Evolutionary conservation across 352 stramenopile genomes (phyloP).

Genomic region (Phytopythium delawarense): DNA sequence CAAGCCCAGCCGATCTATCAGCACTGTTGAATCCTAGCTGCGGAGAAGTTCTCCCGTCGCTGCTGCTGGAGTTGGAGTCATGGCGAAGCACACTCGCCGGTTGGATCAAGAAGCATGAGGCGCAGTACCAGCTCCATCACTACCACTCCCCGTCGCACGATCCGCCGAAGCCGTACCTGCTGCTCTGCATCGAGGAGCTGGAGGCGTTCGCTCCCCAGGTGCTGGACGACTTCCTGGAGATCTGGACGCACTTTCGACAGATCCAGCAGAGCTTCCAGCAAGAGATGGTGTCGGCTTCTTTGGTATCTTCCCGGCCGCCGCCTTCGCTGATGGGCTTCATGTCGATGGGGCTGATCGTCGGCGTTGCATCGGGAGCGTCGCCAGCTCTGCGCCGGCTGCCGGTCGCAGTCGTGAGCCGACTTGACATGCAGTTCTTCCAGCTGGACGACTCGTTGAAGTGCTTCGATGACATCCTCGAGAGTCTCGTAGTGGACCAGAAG

Average conservation of each 20-base stretch:
- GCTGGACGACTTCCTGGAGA: conserved; percentile 65
- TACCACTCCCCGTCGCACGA: conserved; percentile 1
- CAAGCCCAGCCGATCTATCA: not conserved
- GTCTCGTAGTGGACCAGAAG: conserved; percentile 58
- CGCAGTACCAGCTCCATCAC: conserved; percentile 29
- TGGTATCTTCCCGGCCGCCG: not conserved
- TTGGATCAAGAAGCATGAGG: conserved; percentile 19
- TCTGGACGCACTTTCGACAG: conserved; percentile 54
- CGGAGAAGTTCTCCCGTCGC: not conserved
- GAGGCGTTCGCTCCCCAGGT: conserved; percentile 54
- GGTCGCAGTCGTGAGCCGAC: conserved; percentile 35
- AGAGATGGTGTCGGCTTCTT: conserved; percentile 8
- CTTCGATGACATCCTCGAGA: conserved; percentile 71
- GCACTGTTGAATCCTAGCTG: not conserved
- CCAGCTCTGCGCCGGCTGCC: conserved; percentile 62
- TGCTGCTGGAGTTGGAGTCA: not conserved
- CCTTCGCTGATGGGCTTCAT: conserved; percentile 9
- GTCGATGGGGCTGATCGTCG: conserved; percentile 58
- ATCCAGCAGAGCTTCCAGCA: conserved; percentile 9
- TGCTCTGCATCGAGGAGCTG: conserved; percentile 78
- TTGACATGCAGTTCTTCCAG: conserved; percentile 78
- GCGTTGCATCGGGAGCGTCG: conserved; percentile 61
- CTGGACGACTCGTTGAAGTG: conserved; percentile 74
- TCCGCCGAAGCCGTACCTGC: conserved; percentile 31
- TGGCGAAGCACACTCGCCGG: not conserved